A percentile compares a stretch with the other conserved stretches of the same genome.
Conservation (phyloP, 768 basidiomycete species). For the Agaricus subrufescens region DNA sequence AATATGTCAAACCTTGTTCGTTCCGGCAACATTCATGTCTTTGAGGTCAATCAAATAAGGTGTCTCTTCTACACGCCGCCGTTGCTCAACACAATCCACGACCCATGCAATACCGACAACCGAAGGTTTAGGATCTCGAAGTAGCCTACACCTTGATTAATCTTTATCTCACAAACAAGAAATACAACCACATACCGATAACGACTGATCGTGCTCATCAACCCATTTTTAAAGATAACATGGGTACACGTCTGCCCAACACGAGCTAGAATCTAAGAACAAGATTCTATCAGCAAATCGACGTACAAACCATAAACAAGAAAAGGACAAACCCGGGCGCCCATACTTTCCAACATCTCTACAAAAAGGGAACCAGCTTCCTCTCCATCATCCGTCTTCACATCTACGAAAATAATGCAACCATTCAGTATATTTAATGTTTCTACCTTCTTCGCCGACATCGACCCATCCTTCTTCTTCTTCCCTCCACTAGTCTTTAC, state of each 20-base stretch:
- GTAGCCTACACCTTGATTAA: conserved; percentile 32
- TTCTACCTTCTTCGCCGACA: conserved; percentile 21
- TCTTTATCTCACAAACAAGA: background rate
- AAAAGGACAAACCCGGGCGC: conserved; percentile 63
- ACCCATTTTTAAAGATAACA: conserved; percentile 81
- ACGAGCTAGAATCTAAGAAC: conserved; percentile 50
- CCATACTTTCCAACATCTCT: conserved; percentile 76
- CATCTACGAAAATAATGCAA: conserved; percentile 83
- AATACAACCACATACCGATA: conserved; percentile 47
- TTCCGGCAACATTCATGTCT: conserved; percentile 51
- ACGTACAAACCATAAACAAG: background rate
- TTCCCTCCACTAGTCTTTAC: conserved; percentile 15
- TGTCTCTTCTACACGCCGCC: conserved; percentile 56
- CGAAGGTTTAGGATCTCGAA: conserved; percentile 63
- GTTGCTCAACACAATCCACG: conserved; percentile 77
- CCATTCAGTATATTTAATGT: conserved; percentile 58
- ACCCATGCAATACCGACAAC: conserved; percentile 90
- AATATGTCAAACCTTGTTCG: conserved; percentile 49
- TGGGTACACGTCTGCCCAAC: conserved; percentile 76
- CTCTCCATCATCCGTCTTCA: conserved; percentile 78
- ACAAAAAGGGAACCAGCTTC: conserved; percentile 79
- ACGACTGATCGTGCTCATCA: conserved; percentile 65
- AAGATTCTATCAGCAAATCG: background rate
- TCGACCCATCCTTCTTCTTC: background rate
- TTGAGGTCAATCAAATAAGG: conserved; percentile 65